Conservation (phyloP, 148 eudicot species). For the Chenopodium suecicum region DNA sequence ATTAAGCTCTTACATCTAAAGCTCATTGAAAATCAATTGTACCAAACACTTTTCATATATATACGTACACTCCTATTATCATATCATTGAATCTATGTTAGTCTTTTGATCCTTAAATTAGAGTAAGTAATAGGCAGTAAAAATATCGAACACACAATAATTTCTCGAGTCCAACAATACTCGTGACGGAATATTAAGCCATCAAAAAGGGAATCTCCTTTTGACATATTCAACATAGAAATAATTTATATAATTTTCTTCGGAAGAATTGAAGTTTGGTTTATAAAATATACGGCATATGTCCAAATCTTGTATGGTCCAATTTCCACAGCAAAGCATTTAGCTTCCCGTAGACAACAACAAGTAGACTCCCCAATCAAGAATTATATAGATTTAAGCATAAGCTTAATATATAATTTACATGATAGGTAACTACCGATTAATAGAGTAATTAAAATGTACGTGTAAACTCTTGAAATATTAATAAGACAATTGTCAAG, state of each 20-base stretch:
- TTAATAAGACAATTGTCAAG: too few relatives aligned
- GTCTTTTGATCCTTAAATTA: not conserved
- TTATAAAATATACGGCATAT: not conserved
- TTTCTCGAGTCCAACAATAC: not conserved
- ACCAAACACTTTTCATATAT: too few relatives aligned
- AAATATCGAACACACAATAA: not conserved
- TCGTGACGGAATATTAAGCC: slow-evolving; percentile 10
- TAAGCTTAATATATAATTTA: too few relatives aligned
- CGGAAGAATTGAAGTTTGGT: not conserved
- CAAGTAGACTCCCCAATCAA: not conserved
- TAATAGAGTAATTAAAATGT: too few relatives aligned
- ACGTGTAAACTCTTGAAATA: too few relatives aligned
- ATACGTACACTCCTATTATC: too few relatives aligned
- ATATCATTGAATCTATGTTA: not conserved
- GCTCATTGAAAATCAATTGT: not conserved
- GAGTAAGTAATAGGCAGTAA: not conserved
- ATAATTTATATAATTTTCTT: not conserved
- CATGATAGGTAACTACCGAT: too few relatives aligned
- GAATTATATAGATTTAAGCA: too few relatives aligned
- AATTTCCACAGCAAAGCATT: slow-evolving; percentile 28
- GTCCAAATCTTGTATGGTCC: slow-evolving; percentile 4
- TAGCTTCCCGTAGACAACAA: slow-evolving; percentile 16
- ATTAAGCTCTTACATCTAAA: too few relatives aligned
- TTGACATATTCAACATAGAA: slow-evolving; percentile 3
- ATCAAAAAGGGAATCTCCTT: slow-evolving; percentile 10